A percentile compares a stretch with the other conserved stretches of the same genome.
Evolutionary conservation across 129 eudicot genomes (phyloP).

Genomic region (Saussurea involucrata): DNA sequence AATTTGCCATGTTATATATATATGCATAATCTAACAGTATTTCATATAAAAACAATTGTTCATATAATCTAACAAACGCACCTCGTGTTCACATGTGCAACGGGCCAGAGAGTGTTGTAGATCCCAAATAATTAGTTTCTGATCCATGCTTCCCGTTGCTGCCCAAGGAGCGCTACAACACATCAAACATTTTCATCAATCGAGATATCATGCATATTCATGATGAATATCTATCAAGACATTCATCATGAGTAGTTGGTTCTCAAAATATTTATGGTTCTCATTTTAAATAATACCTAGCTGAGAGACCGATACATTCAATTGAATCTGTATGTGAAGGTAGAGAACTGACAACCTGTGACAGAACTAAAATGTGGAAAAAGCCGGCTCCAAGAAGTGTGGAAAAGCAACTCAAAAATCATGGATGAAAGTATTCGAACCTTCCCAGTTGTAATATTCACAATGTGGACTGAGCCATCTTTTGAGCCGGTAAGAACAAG

Average conservation of each 20-base stretch:
- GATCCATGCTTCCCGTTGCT: constrained; percentile 93
- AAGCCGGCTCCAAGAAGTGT: not conserved
- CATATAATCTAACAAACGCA: constrained; percentile 7
- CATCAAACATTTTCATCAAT: not conserved
- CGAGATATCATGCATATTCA: not conserved
- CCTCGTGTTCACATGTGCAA: constrained; percentile 89
- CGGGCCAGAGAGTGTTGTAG: constrained; percentile 60
- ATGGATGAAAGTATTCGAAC: constrained; percentile 28
- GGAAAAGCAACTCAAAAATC: not conserved
- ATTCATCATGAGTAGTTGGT: not conserved
- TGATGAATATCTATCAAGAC: not conserved
- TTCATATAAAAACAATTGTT: not conserved
- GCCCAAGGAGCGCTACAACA: constrained; percentile 67
- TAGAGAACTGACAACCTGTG: constrained; percentile 77
- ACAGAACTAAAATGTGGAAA: not conserved
- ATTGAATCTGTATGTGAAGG: constrained; percentile 68
- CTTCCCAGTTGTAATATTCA: constrained; percentile 76
- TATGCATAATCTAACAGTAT: not conserved
- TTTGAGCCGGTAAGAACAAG: constrained; percentile 84
- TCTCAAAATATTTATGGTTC: not conserved
- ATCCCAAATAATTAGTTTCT: constrained; percentile 90
- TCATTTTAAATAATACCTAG: constrained; percentile 35
- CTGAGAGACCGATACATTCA: constrained; percentile 72
- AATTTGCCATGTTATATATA: not conserved
- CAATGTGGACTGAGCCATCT: constrained; percentile 69